Evolutionary conservation across 352 stramenopile genomes (phyloP).

Genomic region (Globisporangium carolinianum): DNA sequence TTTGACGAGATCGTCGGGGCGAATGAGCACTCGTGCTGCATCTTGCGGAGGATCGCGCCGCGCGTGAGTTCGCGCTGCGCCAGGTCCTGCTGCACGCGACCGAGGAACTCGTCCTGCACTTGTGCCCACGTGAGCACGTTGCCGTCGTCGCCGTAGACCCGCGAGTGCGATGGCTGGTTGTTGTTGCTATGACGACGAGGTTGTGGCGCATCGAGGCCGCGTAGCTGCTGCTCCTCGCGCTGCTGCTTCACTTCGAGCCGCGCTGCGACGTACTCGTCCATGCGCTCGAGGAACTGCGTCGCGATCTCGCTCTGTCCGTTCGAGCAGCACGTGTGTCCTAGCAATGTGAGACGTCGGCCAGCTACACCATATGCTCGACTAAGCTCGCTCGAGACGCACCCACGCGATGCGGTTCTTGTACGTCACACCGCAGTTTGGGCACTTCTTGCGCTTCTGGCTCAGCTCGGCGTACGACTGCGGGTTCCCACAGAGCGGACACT

Average conservation of each 20-base stretch:
- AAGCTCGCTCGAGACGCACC: conserved; percentile 17
- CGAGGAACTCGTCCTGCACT: conserved; percentile 57
- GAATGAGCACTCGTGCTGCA: conserved; percentile 53
- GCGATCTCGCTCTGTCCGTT: conserved; percentile 36
- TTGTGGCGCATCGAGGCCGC: neutral
- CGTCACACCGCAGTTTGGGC: conserved; percentile 61
- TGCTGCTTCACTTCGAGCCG: conserved; percentile 12
- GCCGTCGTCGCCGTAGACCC: neutral
- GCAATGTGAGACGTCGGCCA: neutral
- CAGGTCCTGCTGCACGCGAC: conserved; percentile 55
- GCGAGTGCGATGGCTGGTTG: neutral
- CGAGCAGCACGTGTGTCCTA: neutral
- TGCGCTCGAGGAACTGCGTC: conserved; percentile 56
- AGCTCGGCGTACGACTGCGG: conserved; percentile 70
- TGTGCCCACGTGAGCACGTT: conserved; percentile 29
- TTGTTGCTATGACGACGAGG: neutral
- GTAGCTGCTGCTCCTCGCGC: conserved; percentile 12
- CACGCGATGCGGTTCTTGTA: conserved; percentile 65
- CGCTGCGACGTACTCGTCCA: conserved; percentile 24
- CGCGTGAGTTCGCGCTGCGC: conserved; percentile 41
- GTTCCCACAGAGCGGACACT: conserved; percentile 65
- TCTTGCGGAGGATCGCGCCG: conserved; percentile 39
- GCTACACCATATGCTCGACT: no score
- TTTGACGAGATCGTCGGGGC: conserved; percentile 37
- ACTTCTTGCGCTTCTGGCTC: conserved; percentile 76